Evolutionary conservation across 768 basidiomycete genomes (phyloP), one percentile per base, ranked within the genome.

Genomic region (Auricularia sp.): DNA sequence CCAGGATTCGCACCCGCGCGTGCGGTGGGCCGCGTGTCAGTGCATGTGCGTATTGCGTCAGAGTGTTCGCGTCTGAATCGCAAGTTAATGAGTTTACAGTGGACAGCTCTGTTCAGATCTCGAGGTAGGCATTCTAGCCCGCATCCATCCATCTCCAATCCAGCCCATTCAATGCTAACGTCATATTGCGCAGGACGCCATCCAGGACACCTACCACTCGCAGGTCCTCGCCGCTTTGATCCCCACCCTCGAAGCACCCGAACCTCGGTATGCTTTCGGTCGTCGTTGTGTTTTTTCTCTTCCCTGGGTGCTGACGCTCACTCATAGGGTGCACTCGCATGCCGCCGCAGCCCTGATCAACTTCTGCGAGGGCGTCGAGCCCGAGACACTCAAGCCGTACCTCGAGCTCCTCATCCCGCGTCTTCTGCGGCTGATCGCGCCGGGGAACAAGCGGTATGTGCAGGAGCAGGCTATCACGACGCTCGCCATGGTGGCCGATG

Each of bases 61-160:
- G 47, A 13, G 54, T 65, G 80, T 66, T 36, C 11, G 18, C 21
- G 37, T 47, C 34, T 8, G 58, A 11, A 64, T 62, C 61, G 61
- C 59, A 66, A 44, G 65, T 29, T 56, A 56, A 58, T 65, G 68
- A 35, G 67, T 24, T 21, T 67, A 36, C 68, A 91, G 92, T 59
- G 93, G 93, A 0, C 93, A 94, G 72, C 77, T 96, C 3, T 94
- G 93, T 72, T 92, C 90, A 3, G 93, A 95, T 76, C 79, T 94
- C 54, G 91, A 92, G 77, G 90, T 90, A 72, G 61, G 78, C 69
- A 24, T 16, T 11, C 8, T 44, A 7, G 45, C 65, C 47, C 18
- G 36, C 21, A 18, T 33, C 24, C 24, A 29, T 29, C 29, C 29
- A 29, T 29, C 29, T 29, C 29, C 29, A 29, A 29, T 29, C n/a